Conservation (phyloP, 2,329 filamentous ascomycete genomes). For the Aspergillus thermomutatus region DNA sequence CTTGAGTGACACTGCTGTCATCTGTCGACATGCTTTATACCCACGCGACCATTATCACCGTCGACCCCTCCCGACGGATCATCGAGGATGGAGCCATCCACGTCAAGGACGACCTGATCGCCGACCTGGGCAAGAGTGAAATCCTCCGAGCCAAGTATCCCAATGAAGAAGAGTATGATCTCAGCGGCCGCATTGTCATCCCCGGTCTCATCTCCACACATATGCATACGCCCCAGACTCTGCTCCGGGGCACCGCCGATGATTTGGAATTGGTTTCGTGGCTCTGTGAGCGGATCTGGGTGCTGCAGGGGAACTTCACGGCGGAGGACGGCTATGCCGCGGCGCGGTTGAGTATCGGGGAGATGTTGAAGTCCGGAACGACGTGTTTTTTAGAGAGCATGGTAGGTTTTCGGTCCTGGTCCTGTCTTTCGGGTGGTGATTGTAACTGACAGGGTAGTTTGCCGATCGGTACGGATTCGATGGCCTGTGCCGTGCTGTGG, state of each 20-base stretch:
- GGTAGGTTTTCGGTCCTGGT: conserved; percentile 26
- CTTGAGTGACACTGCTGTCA: no score
- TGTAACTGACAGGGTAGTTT: conserved; percentile 28
- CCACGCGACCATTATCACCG: conserved; percentile 52
- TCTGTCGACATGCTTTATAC: conserved; percentile 44
- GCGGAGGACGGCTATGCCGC: conserved; percentile 49
- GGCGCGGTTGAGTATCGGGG: conserved; percentile 47
- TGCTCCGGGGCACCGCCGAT: conserved; percentile 49
- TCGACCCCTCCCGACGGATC: conserved; percentile 46
- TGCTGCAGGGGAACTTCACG: conserved; percentile 45
- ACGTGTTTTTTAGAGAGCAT: conserved; percentile 54
- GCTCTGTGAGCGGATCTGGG: conserved; percentile 53
- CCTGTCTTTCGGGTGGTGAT: neutral
- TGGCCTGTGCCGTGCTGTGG: conserved; percentile 42
- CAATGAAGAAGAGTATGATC: no score
- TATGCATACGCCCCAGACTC: conserved; percentile 48
- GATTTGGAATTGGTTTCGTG: conserved; percentile 50
- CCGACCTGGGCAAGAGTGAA: conserved; percentile 42
- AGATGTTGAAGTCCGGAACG: conserved; percentile 50
- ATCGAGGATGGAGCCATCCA: conserved; percentile 48
- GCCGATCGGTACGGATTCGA: conserved; percentile 48
- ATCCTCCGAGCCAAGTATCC: conserved; percentile 29
- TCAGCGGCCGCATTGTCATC: no score
- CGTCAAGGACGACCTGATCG: conserved; percentile 39
- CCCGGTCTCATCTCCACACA: conserved; percentile 52